Conservation (phyloP, 2,329 filamentous ascomycete genomes). For the Pezicula neosporulosa region DNA sequence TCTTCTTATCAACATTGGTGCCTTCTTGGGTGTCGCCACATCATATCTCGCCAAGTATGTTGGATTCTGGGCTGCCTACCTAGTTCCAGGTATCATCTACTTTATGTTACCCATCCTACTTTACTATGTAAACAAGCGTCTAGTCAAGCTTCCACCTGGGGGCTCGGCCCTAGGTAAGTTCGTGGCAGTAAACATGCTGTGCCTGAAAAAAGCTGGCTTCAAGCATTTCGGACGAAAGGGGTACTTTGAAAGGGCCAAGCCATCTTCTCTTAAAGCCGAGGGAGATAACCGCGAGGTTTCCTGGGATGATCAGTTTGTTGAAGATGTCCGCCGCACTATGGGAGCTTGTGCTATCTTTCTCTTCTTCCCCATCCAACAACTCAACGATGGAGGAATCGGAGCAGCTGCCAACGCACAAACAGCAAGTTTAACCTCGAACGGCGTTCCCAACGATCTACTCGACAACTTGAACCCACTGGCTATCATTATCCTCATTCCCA, state of each 20-base stretch:
- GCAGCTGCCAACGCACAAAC: conserved; percentile 76
- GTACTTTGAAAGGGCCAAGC: conserved; percentile 65
- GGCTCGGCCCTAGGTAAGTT: conserved; percentile 70
- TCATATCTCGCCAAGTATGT: conserved; percentile 37
- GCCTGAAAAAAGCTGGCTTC: conserved; percentile 59
- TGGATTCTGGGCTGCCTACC: conserved; percentile 65
- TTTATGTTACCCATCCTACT: conserved; percentile 58
- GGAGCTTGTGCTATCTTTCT: conserved; percentile 65
- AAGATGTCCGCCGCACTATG: conserved; percentile 68
- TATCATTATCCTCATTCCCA: conserved; percentile 69
- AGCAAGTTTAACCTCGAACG: conserved; percentile 67
- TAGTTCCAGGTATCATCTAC: conserved; percentile 65
- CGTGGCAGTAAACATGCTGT: conserved; percentile 53
- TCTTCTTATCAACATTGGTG: conserved; percentile 65
- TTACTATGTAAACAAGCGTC: conserved; percentile 52
- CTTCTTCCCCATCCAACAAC: conserved; percentile 40
- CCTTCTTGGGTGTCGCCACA: conserved; percentile 40
- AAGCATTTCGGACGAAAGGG: conserved; percentile 45
- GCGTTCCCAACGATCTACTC: conserved; percentile 73
- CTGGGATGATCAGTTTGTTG: conserved; percentile 77
- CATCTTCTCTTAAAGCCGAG: conserved; percentile 51
- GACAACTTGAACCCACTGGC: conserved; percentile 75
- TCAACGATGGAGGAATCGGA: conserved; percentile 57
- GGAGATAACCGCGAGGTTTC: conserved; percentile 46
- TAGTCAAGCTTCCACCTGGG: conserved; percentile 61